Percentiles rank a stretch among this genome's conserved stretches.
Evolutionary conservation across 2,329 filamentous ascomycete species (phyloP).

Genomic region (Colletotrichum falcatum): DNA sequence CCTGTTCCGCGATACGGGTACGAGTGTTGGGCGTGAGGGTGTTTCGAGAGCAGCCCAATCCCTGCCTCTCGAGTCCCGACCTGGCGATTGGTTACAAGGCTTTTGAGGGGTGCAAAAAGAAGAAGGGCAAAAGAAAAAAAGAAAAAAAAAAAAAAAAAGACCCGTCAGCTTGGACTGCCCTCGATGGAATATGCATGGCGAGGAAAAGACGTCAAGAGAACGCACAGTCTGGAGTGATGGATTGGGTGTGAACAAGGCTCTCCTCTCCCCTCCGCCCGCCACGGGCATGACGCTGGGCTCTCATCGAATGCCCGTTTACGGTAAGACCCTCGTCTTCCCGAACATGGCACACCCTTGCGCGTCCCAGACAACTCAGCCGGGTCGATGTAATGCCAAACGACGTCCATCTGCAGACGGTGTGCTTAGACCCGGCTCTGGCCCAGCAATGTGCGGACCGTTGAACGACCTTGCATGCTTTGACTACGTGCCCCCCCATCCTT

Average conservation of each 20-base stretch:
- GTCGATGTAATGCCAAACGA: neutral
- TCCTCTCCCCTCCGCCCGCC: no score
- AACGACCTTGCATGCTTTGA: neutral
- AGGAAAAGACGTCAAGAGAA: neutral
- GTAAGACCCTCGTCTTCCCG: constrained; percentile 27
- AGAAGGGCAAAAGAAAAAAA: no score
- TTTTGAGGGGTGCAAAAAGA: neutral
- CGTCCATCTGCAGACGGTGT: no score
- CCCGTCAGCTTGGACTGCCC: constrained; percentile 13
- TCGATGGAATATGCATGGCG: constrained; percentile 2
- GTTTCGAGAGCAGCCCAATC: constrained; percentile 23
- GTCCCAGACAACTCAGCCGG: constrained; percentile 22
- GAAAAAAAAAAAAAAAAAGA: no score
- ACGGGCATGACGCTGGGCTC: constrained; percentile 38
- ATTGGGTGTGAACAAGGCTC: constrained; percentile 24
- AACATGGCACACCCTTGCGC: constrained; percentile 24
- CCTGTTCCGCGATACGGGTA: constrained; percentile 29
- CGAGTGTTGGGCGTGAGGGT: neutral
- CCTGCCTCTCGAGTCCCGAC: neutral
- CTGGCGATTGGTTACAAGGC: constrained; percentile 1
- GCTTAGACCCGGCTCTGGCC: neutral
- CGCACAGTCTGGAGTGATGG: neutral
- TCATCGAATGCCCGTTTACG: constrained; percentile 39
- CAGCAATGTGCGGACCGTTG: neutral
- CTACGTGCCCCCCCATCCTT: neutral